Conservation (phyloP, 163 green algal species). For the Scenedesmus sp. region DNA sequence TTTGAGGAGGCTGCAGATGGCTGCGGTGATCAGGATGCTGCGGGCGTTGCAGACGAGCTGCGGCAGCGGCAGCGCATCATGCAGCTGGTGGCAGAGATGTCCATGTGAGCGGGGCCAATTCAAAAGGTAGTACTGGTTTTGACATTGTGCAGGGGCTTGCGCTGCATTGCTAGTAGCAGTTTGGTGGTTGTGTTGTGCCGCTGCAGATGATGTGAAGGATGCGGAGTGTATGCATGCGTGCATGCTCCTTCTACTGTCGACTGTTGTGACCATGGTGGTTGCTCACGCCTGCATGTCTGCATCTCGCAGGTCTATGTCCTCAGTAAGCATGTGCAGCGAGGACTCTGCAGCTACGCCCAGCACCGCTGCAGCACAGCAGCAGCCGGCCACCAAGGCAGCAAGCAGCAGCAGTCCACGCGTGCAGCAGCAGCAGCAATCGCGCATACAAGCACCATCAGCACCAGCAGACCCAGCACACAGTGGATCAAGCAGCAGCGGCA, state of each 20-base stretch:
- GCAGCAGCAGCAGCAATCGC: background rate
- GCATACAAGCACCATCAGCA: too few species aligned
- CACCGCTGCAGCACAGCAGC: background rate
- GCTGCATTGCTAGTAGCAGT: background rate
- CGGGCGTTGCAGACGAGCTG: slow-evolving; percentile 36
- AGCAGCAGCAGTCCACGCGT: background rate
- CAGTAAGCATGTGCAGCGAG: background rate
- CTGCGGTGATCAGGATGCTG: background rate
- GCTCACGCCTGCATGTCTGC: background rate
- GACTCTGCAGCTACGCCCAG: background rate
- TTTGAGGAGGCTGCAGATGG: background rate
- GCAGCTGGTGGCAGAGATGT: slow-evolving; percentile 20
- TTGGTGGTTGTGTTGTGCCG: background rate
- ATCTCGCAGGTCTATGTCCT: background rate
- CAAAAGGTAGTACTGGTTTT: background rate
- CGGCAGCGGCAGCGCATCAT: slow-evolving; percentile 43
- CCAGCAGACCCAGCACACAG: background rate
- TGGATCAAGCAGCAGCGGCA: background rate
- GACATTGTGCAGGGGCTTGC: background rate
- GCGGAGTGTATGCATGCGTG: too few species aligned
- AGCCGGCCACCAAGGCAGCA: background rate
- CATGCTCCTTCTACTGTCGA: too few species aligned
- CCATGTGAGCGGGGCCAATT: background rate
- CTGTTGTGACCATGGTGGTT: background rate
- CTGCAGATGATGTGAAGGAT: too few species aligned